Base-by-base conservation (phyloP, 2,329 filamentous ascomycete species). In the Phyllosticta paracitricarpa region DNA sequence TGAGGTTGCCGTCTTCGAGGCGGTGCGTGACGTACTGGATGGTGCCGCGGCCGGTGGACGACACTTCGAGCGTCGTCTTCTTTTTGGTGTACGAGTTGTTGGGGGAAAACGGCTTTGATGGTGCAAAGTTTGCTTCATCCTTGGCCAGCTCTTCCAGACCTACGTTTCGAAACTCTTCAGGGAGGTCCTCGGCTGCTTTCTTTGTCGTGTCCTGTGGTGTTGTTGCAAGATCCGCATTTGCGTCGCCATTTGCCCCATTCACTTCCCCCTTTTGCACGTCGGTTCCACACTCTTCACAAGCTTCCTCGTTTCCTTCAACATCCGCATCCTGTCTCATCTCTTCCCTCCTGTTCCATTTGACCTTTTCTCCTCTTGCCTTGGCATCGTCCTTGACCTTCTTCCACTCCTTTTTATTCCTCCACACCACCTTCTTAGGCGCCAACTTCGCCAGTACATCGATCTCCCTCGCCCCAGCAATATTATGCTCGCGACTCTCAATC, bases 371-470 rank as follows among this genome's bases (percentile, higher is more conserved):
- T 30, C 71, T n/a, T 22, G 4, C 53, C 14, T 40, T 54, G 8
- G 51, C 54, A 17, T 17, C 35, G 40, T 57, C 54, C 22, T 57
- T 75, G 7, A 76, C 73, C 65, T 75, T 69, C 63, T 83, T 79
- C 75, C 82, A 92, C 56, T 88, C 76, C 75, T 96, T 96, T 78
- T 94, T 94, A 71, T 96, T 95, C 58, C 88, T 81, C 79, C 88
- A 85, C 3, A 90, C 81, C 62, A 86, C 83, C 64, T 87, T 84
- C 71, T 87, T 89, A 66, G 88, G 82, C 0, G 86, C 86, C 61
- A 97, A 72, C 55, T 88, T 89, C 0, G 92, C 91, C 63, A 86
- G 77, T n/a, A 94, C 79, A 75, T 99, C 94, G 70, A 95, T 89
- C 17, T 83, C 84, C 72, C 86, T 89, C 4, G 94, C 93, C 8